Evolutionary conservation across 305 asterid genomes (phyloP).

Genomic region (Fraxinus sp.): DNA sequence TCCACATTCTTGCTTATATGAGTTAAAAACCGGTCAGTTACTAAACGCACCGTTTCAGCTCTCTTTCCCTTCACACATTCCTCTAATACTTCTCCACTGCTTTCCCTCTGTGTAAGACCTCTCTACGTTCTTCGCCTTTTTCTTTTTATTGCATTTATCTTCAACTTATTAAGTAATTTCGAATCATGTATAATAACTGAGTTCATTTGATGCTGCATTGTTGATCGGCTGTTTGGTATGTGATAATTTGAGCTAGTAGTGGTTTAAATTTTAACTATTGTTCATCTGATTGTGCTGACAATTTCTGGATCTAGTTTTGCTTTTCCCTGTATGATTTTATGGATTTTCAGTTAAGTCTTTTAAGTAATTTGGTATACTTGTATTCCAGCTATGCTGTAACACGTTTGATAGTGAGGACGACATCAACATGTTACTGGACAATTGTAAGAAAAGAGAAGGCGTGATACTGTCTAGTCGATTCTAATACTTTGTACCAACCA

Average conservation of each 20-base stretch:
- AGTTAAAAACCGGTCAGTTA: slow-evolving; percentile 3
- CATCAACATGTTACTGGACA: background rate
- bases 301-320: slow-evolving; percentile 33
- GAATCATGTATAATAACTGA: background rate
- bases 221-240: background rate
- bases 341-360: background rate
- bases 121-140: background rate
- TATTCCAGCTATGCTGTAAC: background rate
- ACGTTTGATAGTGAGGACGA: background rate
- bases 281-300: slow-evolving; percentile 12
- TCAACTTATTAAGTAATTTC: slow-evolving; percentile 1
- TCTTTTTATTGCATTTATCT: background rate
- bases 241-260: slow-evolving; percentile 20
- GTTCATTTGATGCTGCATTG: slow-evolving; percentile 31
- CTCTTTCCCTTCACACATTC: slow-evolving; percentile 23
- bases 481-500: background rate
- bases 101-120: slow-evolving; percentile 23
- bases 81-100: slow-evolving; percentile 9
- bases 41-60: slow-evolving; percentile 29
- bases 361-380: background rate
- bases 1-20: background rate
- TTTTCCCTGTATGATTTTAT: background rate
- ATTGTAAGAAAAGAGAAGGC: background rate
- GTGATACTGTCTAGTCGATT: background rate
- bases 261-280: background rate